Conservation (phyloP, 805 yeast species). For the Metschnikowia aberdeeniae region DNA sequence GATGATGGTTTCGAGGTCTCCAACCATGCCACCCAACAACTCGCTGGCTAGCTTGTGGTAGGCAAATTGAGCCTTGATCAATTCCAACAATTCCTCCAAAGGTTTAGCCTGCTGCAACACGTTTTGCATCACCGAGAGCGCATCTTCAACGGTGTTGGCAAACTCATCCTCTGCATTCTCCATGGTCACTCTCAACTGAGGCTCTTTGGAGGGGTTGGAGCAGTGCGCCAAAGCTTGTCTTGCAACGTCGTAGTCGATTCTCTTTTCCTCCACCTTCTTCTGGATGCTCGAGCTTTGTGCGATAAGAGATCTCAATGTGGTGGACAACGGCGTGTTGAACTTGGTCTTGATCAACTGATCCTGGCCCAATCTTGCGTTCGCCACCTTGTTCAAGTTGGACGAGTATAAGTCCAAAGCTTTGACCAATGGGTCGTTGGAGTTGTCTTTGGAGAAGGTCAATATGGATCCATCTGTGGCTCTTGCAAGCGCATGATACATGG, state of each 20-base stretch:
- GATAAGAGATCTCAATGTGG: constrained; percentile 58
- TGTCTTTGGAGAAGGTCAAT: constrained; percentile 36
- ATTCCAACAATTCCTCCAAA: constrained; percentile 60
- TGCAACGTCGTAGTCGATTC: constrained; percentile 77
- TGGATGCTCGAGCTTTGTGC: constrained; percentile 65
- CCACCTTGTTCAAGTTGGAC: constrained; percentile 66
- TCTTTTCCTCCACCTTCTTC: constrained; percentile 68
- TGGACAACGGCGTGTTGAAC: constrained; percentile 63
- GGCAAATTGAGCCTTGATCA: constrained; percentile 74
- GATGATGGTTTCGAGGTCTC: constrained; percentile 57
- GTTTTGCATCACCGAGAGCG: constrained; percentile 76
- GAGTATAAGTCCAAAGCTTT: constrained; percentile 65
- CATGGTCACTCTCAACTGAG: constrained; percentile 68
- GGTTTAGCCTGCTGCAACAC: constrained; percentile 70
- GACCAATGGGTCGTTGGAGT: constrained; percentile 48
- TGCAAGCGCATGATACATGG: constrained; percentile 75
- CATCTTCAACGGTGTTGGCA: constrained; percentile 86
- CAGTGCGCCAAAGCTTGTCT: constrained; percentile 44
- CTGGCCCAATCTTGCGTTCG: constrained; percentile 78
- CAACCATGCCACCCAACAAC: constrained; percentile 58
- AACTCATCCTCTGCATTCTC: constrained; percentile 86
- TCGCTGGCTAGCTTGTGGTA: constrained; percentile 74
- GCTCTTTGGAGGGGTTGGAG: constrained; percentile 51
- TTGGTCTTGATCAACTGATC: constrained; percentile 67
- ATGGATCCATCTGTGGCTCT: constrained; percentile 63